Evolutionary conservation across 805 yeast species (phyloP).

Genomic region (Nakazawaea ambrosiae): DNA sequence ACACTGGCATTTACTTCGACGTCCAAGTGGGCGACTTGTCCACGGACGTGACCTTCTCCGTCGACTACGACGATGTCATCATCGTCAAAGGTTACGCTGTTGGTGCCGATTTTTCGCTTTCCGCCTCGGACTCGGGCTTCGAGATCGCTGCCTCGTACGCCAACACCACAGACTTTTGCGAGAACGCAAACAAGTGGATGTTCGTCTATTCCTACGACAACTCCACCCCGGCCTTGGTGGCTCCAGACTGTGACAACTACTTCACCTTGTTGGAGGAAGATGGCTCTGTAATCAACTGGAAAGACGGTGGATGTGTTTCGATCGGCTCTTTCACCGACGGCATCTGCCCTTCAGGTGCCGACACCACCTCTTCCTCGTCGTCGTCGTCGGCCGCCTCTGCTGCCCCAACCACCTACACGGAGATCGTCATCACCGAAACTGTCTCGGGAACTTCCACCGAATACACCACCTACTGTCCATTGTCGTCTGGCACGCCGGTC

Average conservation of each 20-base stretch:
- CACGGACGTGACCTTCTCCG: conserved; percentile 4
- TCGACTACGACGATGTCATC: conserved; percentile 10
- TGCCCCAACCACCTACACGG: conserved; percentile 13
- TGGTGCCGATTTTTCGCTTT: conserved; percentile 3
- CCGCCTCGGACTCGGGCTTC: conserved; percentile 10
- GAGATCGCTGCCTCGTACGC: conserved; percentile 7
- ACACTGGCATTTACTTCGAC: conserved; percentile 11
- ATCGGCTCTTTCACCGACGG: conserved; percentile 10
- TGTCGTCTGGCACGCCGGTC: conserved; percentile 10
- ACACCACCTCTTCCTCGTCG: conserved; percentile 3
- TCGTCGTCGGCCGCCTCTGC: conserved; percentile 11
- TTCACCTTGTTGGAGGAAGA: conserved; percentile 9
- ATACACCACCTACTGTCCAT: conserved; percentile 19
- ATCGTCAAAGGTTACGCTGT: conserved; percentile 10
- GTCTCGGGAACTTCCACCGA: conserved; percentile 13
- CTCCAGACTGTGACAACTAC: conserved; percentile 12
- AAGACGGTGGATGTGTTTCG: conserved; percentile 10
- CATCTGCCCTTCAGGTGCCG: conserved; percentile 2
- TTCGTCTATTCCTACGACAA: conserved; percentile 9
- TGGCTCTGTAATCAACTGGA: conserved; percentile 8
- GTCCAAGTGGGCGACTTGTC: conserved; percentile 6
- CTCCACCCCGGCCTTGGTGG: conserved; percentile 11
- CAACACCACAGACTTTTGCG: conserved; percentile 6
- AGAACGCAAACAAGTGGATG: conserved; percentile 10
- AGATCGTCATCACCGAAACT: conserved; percentile 10